Conservation (phyloP, 163 green algal genomes). For the Chloromonas sp. region DNA sequence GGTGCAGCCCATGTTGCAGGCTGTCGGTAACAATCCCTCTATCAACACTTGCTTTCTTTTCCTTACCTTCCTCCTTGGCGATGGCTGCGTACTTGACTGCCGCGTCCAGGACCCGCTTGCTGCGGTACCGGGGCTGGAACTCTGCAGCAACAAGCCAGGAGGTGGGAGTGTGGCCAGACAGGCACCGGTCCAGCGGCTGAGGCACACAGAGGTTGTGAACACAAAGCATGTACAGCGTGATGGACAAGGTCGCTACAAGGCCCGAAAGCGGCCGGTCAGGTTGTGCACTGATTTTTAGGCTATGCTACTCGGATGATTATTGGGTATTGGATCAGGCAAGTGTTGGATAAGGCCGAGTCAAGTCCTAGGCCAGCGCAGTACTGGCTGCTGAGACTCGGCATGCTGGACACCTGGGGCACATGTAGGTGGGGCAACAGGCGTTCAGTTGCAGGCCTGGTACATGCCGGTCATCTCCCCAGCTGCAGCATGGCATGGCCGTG, state of each 20-base stretch:
- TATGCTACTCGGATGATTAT: too few relatives aligned
- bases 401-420: too few relatives aligned
- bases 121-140: conserved; percentile 50
- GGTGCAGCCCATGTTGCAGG: neutral
- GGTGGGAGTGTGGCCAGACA: neutral
- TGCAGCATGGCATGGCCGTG: too few relatives aligned
- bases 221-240: neutral
- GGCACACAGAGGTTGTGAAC: conserved; percentile 5
- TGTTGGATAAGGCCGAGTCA: neutral
- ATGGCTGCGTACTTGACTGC: conserved; percentile 59
- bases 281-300: neutral
- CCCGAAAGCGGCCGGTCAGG: neutral
- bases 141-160: conserved; percentile 1
- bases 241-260: neutral
- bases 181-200: conserved; percentile 16
- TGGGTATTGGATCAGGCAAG: conserved; percentile 2
- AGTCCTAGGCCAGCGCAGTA: neutral
- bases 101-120: conserved; percentile 28
- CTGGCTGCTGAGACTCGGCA: neutral
- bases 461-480: too few relatives aligned
- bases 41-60: neutral
- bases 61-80: conserved; percentile 29
- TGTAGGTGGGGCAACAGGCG: too few relatives aligned
- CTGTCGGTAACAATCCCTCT: neutral
- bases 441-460: too few relatives aligned